Evolutionary conservation across 176 grass and related monocot genomes (phyloP), one percentile per base, ranked within the genome.

Genomic region (Aegilops bicornis): DNA sequence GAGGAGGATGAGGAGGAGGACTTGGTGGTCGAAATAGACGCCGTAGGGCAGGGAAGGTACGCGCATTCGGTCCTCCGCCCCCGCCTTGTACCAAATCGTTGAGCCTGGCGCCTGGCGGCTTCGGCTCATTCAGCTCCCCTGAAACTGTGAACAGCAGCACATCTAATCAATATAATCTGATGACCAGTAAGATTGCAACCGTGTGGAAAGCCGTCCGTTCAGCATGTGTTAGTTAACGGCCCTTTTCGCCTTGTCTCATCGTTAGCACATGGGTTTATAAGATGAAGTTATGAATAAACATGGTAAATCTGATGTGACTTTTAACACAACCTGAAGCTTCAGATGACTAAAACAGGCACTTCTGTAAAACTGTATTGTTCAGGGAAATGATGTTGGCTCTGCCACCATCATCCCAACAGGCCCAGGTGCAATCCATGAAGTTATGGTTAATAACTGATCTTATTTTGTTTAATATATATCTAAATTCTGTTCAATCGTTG

Each of bases 41-140:
- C n/a, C 27, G 65, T 62, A 29, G 77, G 94, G 3, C 86, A 81
- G 50, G 88, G 89, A 23, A 30, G 86, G 89, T 91, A 64, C 63
- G 20, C 10, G n/a, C 50, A 52, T 12, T 36, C 23, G 19, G 0
- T 31, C 56, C 12, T 2, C 3, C n/a, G 9, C 61, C 19, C 22
- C 14, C n/a, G 4, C 27, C 1, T 12, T 14, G 7, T 17, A 24
- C 7, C 22, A 19, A 60, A 40, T 37, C 7, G 8, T 35, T 71
- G 63, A 64, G 73, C 36, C n/a, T 24, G 36, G 36, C 36, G 6
- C 31, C 31, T 31, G 10, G 23, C 6, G 2, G 64, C 14, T 78
- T 54, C 3, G 64, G 40, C 29, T 54, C 50, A 54, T 54, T 54
- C 50, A 54, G 50, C 16, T 54, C 50, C 50, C 50, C 5, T 76